phyloP scores from a whole-genome alignment of 1,139 yeast species.

The Candida gigantensis region DNA sequence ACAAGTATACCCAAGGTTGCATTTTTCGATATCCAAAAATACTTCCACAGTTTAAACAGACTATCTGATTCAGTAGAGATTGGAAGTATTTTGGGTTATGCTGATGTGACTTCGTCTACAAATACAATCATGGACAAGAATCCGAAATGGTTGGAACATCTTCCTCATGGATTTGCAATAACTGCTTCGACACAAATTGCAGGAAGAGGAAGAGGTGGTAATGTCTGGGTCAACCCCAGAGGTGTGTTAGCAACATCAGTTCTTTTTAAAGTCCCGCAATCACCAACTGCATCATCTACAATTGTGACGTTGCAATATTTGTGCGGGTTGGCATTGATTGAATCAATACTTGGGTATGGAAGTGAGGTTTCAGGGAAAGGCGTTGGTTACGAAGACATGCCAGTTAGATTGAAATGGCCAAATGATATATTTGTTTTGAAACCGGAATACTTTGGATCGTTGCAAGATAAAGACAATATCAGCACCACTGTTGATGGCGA shows the following conservation, averaged over 20 bases:
- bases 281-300: conserved; percentile 28
- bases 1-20: conserved; percentile 65
- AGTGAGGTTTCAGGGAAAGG: conserved; percentile 42
- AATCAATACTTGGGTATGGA: conserved; percentile 66
- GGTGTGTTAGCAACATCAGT: conserved; percentile 88
- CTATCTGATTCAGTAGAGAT: conserved; percentile 36
- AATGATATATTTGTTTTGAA: conserved; percentile 81
- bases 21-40: conserved; percentile 63
- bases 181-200: conserved; percentile 83
- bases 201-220: conserved; percentile 94
- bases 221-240: conserved; percentile 91
- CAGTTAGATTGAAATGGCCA: conserved; percentile 92
- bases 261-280: conserved; percentile 62
- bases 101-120: conserved; percentile 91
- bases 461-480: conserved; percentile 32
- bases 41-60: conserved; percentile 48
- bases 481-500: conserved; percentile 41
- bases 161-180: conserved; percentile 75
- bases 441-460: conserved; percentile 51
- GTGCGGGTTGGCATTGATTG: conserved; percentile 79
- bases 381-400: conserved; percentile 70
- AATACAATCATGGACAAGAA: conserved; percentile 76
- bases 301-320: conserved; percentile 86
- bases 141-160: conserved; percentile 50
- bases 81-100: conserved; percentile 71